These are phyloP conservation scores for Zanthoxylum bungeanum DNA, from an alignment of 345 rosid species.

Conservation along the genomic window DNA sequence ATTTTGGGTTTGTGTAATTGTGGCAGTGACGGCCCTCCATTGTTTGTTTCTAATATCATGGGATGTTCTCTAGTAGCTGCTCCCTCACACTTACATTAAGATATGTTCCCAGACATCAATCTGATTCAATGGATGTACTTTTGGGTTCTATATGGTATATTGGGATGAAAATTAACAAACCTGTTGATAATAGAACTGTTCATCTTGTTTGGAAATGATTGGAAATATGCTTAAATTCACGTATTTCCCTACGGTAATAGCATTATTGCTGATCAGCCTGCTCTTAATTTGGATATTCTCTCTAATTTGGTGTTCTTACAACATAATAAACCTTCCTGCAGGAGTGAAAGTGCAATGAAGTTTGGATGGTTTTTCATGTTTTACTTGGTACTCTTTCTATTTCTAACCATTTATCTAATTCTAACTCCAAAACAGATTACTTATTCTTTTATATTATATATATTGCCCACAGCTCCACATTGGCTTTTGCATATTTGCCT, in stretches of 20 bases:
- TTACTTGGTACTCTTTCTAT: constrained; percentile 45
- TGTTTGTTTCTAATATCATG: not conserved
- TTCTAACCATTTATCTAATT: not conserved
- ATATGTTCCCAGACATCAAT: not conserved
- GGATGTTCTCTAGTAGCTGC: not conserved
- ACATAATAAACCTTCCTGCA: constrained; percentile 30
- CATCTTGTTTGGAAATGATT: not conserved
- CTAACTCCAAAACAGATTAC: not conserved
- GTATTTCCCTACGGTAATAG: not conserved
- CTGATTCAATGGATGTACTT: not conserved
- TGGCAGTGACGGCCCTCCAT: not conserved
- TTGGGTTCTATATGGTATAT: not conserved
- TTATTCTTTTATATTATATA: not conserved
- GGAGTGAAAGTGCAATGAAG: constrained; percentile 88
- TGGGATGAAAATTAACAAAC: not conserved
- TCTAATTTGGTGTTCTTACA: not conserved
- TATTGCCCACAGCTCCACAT: constrained; percentile 64
- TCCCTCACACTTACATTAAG: not conserved
- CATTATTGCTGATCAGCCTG: not conserved
- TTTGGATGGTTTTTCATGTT: constrained; percentile 91
- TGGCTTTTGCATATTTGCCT: constrained; percentile 71
- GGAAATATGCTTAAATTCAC: not conserved
- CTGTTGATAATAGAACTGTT: not conserved
- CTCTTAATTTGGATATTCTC: not conserved
- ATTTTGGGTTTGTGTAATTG: not conserved